A percentile compares a stretch with the other conserved stretches of the same genome.
These are phyloP conservation scores for Xylariaceae sp. DNA, from an alignment of 2,329 filamentous ascomycete genomes.

Conservation along the genomic window DNA sequence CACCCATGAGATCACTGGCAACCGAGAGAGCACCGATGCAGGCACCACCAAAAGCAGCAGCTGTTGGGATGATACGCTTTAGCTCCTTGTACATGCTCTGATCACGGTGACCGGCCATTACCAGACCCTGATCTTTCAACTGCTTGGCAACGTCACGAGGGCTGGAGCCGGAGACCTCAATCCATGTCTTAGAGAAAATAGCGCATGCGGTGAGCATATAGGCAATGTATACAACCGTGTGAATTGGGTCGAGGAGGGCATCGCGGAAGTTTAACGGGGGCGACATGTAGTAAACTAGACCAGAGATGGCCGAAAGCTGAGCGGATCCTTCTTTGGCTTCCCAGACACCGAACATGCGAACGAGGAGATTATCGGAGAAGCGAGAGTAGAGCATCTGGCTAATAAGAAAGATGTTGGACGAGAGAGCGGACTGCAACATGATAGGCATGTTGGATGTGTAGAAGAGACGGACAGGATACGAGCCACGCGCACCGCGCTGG, in stretches of 20 bases:
- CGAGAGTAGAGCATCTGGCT: constrained; percentile 99
- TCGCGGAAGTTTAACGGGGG: constrained; percentile 97
- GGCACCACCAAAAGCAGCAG: constrained; percentile 96
- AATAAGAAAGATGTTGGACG: constrained; percentile 98
- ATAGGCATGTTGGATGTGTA: constrained; percentile 99
- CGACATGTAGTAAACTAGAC: constrained; percentile 99
- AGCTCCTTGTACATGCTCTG: constrained; percentile 99
- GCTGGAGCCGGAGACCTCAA: constrained; percentile 97
- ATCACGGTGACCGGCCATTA: constrained; percentile 99
- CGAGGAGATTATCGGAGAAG: constrained; percentile 98
- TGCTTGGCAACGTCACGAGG: constrained; percentile 99
- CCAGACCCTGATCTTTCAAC: constrained; percentile 98
- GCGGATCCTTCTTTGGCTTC: constrained; percentile 95
- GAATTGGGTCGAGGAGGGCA: constrained; percentile 93
- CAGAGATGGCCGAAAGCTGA: constrained; percentile 91
- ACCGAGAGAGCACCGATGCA: constrained; percentile 98
- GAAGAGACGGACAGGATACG: constrained; percentile 98
- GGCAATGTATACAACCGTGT: constrained; percentile 91
- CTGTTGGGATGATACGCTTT: constrained; percentile 98
- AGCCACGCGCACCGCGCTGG: constrained; percentile 97
- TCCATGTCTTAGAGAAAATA: constrained; percentile 99
- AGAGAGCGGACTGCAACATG: constrained; percentile 98
- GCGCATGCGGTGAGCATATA: constrained; percentile 99
- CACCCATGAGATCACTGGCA: constrained; percentile 91
- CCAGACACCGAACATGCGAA: constrained; percentile 97